Evolutionary conservation across 192 early-diverging fungal species (phyloP), one percentile per base, ranked within the genome.

Genomic region (Diversispora eburnea): DNA sequence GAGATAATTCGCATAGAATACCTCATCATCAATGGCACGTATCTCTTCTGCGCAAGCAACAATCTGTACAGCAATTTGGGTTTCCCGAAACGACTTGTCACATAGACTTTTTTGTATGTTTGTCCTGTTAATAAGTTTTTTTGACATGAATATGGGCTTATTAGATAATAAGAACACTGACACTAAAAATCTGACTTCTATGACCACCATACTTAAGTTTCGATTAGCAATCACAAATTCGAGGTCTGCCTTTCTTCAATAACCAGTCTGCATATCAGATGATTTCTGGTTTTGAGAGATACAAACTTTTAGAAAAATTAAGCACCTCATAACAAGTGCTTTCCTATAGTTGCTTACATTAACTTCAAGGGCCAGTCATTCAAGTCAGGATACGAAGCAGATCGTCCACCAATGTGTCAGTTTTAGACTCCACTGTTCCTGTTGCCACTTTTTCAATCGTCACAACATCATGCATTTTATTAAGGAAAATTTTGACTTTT

Each of bases 341-440:
- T 63, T 4, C 22, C 45, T 19, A 19, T 48, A 48, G 20, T 47
- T 43, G 46, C 43, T 66, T 8, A 66, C 63, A 43, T 13, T 43
- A 66, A 20, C 63, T 22, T 66, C 17, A 66, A 66, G 12, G 63
- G 63, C 63, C 63, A 66, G 3, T 8, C 17, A 66, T 66, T 66
- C 43, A 47, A 48, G 7, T 45, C 43, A 8, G 47, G 1, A 66
- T 66, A 48, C 63, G 43, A 43, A 66, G 63, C 47, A 66, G 45
- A 66, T 66, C 63, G 10, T 66, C 63, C 43, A 66, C 63, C 42
- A 66, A 48, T 17, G 63, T 66, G 47, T 66, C 63, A 66, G 45
- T 66, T 5, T 59, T 59, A 59, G 20, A 59, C n/a, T 56, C n/a
- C n/a, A n/a, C n/a, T n/a, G n/a, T n/a, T n/a, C n/a, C n/a, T n/a